Evolutionary conservation across 179 eudicot species (phyloP).

Genomic region (Vitellaria paradoxa): DNA sequence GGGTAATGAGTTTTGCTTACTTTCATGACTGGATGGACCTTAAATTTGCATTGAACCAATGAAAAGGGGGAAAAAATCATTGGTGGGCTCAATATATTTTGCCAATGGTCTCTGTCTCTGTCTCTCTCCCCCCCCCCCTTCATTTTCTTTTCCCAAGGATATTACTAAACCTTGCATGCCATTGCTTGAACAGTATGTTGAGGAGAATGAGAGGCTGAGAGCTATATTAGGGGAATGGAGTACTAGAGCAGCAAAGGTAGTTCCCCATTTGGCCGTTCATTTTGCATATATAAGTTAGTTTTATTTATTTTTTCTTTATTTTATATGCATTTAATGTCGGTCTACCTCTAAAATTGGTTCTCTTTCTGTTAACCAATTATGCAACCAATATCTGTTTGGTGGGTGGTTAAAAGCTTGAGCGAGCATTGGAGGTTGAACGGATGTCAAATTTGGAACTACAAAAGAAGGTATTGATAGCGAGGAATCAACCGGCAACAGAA

Average conservation of each 20-base stretch:
- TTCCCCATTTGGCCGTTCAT: background rate
- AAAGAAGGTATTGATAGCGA: constrained; percentile 47
- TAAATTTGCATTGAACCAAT: background rate
- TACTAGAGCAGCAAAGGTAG: constrained; percentile 92
- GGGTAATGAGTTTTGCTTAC: background rate
- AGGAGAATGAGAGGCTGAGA: constrained; percentile 94
- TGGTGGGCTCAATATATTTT: background rate
- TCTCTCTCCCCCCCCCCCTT: too few relatives aligned
- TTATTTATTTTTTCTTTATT: background rate
- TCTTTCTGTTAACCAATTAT: background rate
- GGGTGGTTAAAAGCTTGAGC: constrained; percentile 62
- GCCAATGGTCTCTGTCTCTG: background rate
- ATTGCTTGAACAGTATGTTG: constrained; percentile 64
- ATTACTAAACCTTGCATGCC: background rate
- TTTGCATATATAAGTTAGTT: background rate
- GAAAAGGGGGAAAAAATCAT: background rate
- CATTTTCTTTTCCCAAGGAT: background rate
- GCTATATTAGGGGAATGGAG: constrained; percentile 97
- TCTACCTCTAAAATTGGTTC: background rate
- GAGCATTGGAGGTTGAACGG: constrained; percentile 79
- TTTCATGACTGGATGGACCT: background rate
- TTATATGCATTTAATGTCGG: background rate
- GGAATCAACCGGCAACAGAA: constrained; percentile 30
- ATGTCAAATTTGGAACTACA: constrained; percentile 79
- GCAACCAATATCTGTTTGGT: constrained; percentile 1